phyloP scores from a whole-genome alignment of 257 asterid species.

The Paraleonurus japonicus region DNA sequence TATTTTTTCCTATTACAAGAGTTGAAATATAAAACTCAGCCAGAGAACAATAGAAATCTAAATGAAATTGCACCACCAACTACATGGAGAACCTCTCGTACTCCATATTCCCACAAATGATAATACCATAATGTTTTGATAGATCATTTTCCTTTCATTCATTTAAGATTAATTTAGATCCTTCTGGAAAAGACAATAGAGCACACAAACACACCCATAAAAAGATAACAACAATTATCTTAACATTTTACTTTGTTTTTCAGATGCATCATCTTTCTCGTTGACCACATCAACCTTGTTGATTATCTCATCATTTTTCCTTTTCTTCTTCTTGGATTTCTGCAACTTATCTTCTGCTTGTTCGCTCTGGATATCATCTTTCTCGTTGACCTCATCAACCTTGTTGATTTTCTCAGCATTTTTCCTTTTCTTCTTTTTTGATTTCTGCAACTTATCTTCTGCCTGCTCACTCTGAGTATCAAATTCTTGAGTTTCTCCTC shows the following conservation, averaged over 20 bases:
- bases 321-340: constrained; percentile 43
- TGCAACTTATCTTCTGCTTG: constrained; percentile 26
- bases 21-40: not conserved
- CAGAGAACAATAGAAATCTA: no score
- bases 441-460: constrained; percentile 32
- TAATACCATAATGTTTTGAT: no score
- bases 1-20: not conserved
- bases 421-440: constrained; percentile 42
- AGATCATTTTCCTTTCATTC: no score
- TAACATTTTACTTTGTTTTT: constrained; percentile 30
- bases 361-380: constrained; percentile 26
- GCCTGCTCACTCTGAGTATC: constrained; percentile 23
- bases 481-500: constrained; percentile 1
- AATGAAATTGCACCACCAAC: not conserved
- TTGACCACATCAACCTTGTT: constrained; percentile 16
- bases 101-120: no score
- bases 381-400: constrained; percentile 20
- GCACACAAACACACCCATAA: not conserved
- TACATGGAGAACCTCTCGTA: no score
- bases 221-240: not conserved
- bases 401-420: constrained; percentile 23
- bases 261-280: constrained; percentile 22
- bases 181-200: not conserved
- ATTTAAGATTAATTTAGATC: not conserved
- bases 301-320: constrained; percentile 30